Evolutionary conservation across 257 asterid species (phyloP), one percentile per base, ranked within the genome.

Genomic region (Linaria vulgaris): DNA sequence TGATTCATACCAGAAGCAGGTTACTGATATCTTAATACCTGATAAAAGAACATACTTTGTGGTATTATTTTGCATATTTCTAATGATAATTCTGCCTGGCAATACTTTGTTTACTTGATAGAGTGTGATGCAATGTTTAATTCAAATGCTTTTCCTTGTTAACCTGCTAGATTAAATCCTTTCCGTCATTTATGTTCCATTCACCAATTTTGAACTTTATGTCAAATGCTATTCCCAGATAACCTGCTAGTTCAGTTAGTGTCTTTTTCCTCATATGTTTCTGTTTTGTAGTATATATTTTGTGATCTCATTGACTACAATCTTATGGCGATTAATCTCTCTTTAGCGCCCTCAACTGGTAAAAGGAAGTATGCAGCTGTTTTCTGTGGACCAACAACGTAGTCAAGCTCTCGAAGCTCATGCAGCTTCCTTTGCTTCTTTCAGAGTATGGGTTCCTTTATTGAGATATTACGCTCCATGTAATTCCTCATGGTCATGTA

Each of bases 371-470:
- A 94, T 94, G 99, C 99, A 94, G 81, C 89, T 94, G 48, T 94
- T 78, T 76, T 90, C 99, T 60, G 95, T 88, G 80, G 99, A 94
- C 66, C 99, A 94, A 79, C 99, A 94, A 63, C 95, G 99, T 23
- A 94, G 99, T 62, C 97, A 94, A 80, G 96, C 99, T 51, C 97
- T 94, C 53, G 99, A 94, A 79, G 97, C 99, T 27, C 99, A 90
- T 82, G 96, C 97, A 56, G 97, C 99, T 22, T 75, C 96, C 52
- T 94, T 94, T 82, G 92, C 97, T 61, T 74, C 95, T 31, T 74
- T 83, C 74, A 81, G 90, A 68, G 97, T 91, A 77, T 30, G 70
- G 19, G 48, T 64, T 63, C 50, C 65, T 60, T 61, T 58, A 39
- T 46, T 37, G 46, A 15, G 12, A 46, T 58, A 16, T 59, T 39